A percentile compares a stretch with the other conserved stretches of the same genome.
These are phyloP conservation scores for Microstegium vimineum DNA, from an alignment of 176 grass and related monocot genomes.

Conservation along the genomic window DNA sequence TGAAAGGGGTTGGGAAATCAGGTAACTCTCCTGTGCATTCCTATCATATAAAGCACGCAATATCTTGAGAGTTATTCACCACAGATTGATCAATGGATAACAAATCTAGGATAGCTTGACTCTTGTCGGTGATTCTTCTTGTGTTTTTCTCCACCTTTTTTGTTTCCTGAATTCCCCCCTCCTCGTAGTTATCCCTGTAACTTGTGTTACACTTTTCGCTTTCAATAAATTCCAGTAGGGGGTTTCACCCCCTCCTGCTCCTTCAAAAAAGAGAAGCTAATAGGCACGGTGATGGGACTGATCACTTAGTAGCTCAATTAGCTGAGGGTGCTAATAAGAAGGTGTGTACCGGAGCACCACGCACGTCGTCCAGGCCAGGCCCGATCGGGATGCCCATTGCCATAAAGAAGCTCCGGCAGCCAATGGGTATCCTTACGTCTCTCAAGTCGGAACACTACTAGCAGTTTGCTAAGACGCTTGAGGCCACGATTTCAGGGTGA, in stretches of 20 bases:
- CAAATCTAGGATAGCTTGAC: no score
- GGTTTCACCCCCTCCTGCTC: no score
- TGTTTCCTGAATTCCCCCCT: no score
- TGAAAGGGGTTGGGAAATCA: neutral
- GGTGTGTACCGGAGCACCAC: neutral
- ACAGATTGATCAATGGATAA: no score
- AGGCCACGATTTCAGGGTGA: neutral
- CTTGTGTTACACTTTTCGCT: no score
- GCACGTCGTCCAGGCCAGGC: no score
- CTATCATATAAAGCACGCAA: neutral
- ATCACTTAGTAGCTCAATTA: neutral
- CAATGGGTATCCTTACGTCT: neutral
- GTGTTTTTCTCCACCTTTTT: no score
- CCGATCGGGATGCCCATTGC: neutral
- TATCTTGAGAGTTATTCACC: no score
- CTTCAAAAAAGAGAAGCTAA: neutral
- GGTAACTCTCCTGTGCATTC: neutral
- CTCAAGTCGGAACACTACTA: neutral
- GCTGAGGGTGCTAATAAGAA: neutral
- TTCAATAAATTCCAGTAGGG: no score
- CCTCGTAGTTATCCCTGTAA: no score
- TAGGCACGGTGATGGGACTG: conserved; percentile 5
- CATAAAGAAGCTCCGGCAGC: neutral
- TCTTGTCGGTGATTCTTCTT: no score
- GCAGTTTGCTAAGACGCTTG: neutral